phyloP scores from a whole-genome alignment of 73 alveolate species.

The Paramecium tetraurelia region DNA sequence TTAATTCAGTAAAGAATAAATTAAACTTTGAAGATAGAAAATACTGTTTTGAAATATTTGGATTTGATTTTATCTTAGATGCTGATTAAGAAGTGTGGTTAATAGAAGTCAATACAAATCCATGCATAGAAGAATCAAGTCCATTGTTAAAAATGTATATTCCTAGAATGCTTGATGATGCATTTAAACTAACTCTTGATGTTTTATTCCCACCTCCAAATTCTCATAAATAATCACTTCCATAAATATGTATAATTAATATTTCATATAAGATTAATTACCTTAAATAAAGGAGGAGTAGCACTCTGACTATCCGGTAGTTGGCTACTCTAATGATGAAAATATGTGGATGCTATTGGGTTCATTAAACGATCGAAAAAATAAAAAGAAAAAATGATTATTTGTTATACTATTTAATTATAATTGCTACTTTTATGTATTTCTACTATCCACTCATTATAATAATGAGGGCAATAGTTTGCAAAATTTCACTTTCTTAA shows the following conservation, averaged over 20 bases:
- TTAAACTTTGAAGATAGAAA: conserved; percentile 67
- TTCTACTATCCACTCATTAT: no score
- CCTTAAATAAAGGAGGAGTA: not conserved
- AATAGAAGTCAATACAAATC: conserved; percentile 82
- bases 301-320: conserved; percentile 34
- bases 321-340: conserved; percentile 64
- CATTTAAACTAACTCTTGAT: conserved; percentile 75
- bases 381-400: not conserved
- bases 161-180: conserved; percentile 75
- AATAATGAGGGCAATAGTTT: not conserved
- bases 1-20: conserved; percentile 57
- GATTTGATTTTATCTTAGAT: conserved; percentile 80
- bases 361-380: not conserved
- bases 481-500: not conserved
- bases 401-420: not conserved
- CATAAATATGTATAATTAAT: not conserved
- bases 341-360: conserved; percentile 66
- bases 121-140: conserved; percentile 72
- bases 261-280: not conserved
- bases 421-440: not conserved
- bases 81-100: conserved; percentile 71
- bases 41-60: conserved; percentile 79
- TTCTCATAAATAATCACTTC: conserved; percentile 69
- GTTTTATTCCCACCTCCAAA: conserved; percentile 66
- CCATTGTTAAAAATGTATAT: conserved; percentile 59